Evolutionary conservation across 768 basidiomycete species (phyloP).

Genomic region (Trametes coccinea): DNA sequence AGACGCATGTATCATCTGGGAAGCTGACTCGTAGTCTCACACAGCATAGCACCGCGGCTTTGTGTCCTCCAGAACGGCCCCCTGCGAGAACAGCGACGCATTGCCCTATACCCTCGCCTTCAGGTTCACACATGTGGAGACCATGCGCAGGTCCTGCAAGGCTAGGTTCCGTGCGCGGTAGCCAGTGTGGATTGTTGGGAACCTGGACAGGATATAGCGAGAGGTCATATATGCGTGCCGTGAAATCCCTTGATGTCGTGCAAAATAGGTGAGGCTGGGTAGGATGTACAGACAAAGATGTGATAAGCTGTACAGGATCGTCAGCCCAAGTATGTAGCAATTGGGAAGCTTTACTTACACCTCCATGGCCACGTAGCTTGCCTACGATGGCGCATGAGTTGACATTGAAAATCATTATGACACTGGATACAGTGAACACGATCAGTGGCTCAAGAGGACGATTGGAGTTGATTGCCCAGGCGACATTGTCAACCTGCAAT

Average conservation of each 20-base stretch:
- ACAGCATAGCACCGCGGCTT: slow-evolving; percentile 65
- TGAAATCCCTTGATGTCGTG: slow-evolving; percentile 72
- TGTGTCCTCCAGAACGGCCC: slow-evolving; percentile 72
- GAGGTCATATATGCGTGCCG: slow-evolving; percentile 71
- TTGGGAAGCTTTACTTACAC: slow-evolving; percentile 44
- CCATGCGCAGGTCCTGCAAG: slow-evolving; percentile 71
- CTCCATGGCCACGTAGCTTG: slow-evolving; percentile 68
- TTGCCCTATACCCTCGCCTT: slow-evolving; percentile 58
- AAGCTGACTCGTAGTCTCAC: slow-evolving; percentile 37
- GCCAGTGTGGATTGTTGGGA: slow-evolving; percentile 61
- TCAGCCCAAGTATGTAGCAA: too few species aligned
- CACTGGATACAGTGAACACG: slow-evolving; percentile 52
- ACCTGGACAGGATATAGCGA: slow-evolving; percentile 34
- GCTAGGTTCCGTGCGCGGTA: slow-evolving; percentile 49
- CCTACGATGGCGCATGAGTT: slow-evolving; percentile 42
- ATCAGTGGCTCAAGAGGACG: slow-evolving; percentile 57
- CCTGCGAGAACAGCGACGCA: slow-evolving; percentile 69
- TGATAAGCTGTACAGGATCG: slow-evolving; percentile 48
- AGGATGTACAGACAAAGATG: slow-evolving; percentile 68
- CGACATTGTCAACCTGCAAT: slow-evolving; percentile 27
- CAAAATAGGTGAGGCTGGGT: slow-evolving; percentile 57
- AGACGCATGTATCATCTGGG: background rate
- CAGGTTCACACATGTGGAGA: slow-evolving; percentile 54
- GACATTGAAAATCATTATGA: slow-evolving; percentile 59
- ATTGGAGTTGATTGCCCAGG: slow-evolving; percentile 56